Conservation (phyloP, 352 stramenopile species). For the Phytopythium litorale region DNA sequence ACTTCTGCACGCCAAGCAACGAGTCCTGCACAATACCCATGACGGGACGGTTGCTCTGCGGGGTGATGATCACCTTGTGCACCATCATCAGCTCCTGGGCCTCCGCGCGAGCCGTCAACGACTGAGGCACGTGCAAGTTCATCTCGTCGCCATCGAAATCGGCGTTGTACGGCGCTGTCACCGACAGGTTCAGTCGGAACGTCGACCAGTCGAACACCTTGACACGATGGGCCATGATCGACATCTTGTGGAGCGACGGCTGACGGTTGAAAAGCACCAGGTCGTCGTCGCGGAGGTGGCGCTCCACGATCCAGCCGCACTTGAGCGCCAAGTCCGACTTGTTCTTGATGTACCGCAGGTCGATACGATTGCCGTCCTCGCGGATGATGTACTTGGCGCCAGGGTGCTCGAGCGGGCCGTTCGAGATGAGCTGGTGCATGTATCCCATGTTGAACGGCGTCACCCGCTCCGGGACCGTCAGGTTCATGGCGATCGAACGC, state of each 20-base stretch:
- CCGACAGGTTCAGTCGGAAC: conserved; percentile 98
- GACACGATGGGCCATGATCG: conserved; percentile 99
- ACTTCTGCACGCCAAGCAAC: conserved; percentile 95
- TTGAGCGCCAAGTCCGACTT: conserved; percentile 95
- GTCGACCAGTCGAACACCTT: conserved; percentile 99
- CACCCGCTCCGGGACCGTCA: conserved; percentile 98
- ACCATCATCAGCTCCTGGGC: conserved; percentile 98
- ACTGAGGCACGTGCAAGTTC: conserved; percentile 98
- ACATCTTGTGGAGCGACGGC: conserved; percentile 99
- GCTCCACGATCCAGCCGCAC: conserved; percentile 98
- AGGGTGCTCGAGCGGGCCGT: conserved; percentile 95
- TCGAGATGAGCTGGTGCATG: conserved; percentile 95
- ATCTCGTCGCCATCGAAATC: conserved; percentile 99
- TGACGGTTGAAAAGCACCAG: conserved; percentile 99
- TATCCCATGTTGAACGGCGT: conserved; percentile 98
- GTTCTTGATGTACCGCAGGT: conserved; percentile 98
- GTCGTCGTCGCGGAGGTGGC: conserved; percentile 98
- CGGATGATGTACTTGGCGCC: conserved; percentile 98
- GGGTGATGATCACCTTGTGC: conserved; percentile 97
- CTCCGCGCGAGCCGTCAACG: conserved; percentile 96
- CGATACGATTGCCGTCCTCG: conserved; percentile 95
- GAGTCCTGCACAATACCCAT: conserved; percentile 99
- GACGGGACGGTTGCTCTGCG: conserved; percentile 98
- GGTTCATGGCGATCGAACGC: conserved; percentile 97
- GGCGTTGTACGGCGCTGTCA: conserved; percentile 99